Evolutionary conservation across 2,329 filamentous ascomycete genomes (phyloP).

Genomic region (Exserohilum turcica): DNA sequence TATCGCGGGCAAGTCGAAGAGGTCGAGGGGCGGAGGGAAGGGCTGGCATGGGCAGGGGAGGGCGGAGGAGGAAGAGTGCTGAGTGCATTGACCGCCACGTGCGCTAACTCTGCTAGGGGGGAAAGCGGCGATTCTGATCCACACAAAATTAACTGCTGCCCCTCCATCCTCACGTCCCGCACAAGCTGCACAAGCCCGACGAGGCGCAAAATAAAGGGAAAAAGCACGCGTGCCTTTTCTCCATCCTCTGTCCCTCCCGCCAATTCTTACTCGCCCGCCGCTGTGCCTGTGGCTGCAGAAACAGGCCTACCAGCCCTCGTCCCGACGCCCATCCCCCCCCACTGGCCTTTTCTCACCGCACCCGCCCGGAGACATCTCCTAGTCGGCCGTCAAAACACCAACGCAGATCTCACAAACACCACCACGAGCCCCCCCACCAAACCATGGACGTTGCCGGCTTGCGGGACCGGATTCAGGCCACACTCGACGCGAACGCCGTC

Average conservation of each 20-base stretch:
- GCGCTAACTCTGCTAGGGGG: slow-evolving; percentile 19
- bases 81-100: slow-evolving; percentile 19
- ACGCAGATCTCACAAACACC: slow-evolving; percentile 14
- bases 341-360: slow-evolving; percentile 26
- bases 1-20: neutral
- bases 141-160: slow-evolving; percentile 25
- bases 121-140: slow-evolving; percentile 21
- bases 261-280: slow-evolving; percentile 16
- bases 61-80: slow-evolving; percentile 6
- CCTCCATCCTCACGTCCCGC: slow-evolving; percentile 26
- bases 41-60: neutral
- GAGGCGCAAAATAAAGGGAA: slow-evolving; percentile 27
- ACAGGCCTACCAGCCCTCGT: slow-evolving; percentile 11
- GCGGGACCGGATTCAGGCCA: slow-evolving; percentile 76
- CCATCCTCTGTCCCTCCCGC: slow-evolving; percentile 14
- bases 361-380: slow-evolving; percentile 15
- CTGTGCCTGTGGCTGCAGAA: slow-evolving; percentile 19
- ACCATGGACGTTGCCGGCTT: slow-evolving; percentile 76
- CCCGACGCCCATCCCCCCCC: slow-evolving; percentile 18
- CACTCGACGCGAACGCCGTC: slow-evolving; percentile 75
- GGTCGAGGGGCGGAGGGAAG: neutral
- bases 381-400: slow-evolving; percentile 15
- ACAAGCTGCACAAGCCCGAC: slow-evolving; percentile 36
- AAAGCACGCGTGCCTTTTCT: slow-evolving; percentile 19
- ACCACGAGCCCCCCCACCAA: slow-evolving; percentile 34